Evolutionary conservation across 305 asterid species (phyloP).

Genomic region (Petunia hybrid): DNA sequence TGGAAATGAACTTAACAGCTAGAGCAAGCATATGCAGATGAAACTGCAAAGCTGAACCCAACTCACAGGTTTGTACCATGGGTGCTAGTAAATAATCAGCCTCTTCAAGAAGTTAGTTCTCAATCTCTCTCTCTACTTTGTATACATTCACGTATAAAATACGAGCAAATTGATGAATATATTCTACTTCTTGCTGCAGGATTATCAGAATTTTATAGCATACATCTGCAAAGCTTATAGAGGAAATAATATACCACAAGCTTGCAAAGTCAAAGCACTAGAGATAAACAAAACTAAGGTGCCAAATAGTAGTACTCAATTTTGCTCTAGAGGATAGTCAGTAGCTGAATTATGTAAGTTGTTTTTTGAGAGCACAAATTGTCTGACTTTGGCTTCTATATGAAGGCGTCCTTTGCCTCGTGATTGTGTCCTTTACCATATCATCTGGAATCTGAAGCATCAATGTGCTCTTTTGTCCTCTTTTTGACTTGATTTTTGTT

Average conservation of each 20-base stretch:
- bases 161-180: not conserved
- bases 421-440: no score
- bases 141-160: not conserved
- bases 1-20: conserved; percentile 51
- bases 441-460: no score
- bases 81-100: conserved; percentile 74
- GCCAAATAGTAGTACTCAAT: conserved; percentile 43
- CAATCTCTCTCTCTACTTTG: not conserved
- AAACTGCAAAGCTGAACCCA: conserved; percentile 70
- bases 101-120: conserved; percentile 72
- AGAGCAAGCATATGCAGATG: conserved; percentile 69
- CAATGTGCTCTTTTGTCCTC: no score
- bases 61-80: conserved; percentile 86
- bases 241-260: conserved; percentile 56
- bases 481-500: no score
- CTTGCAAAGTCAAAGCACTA: conserved; percentile 53
- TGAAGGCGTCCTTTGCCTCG: no score
- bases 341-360: conserved; percentile 26
- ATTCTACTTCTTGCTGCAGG: conserved; percentile 50
- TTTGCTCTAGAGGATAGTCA: conserved; percentile 32
- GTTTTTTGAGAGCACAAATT: not conserved
- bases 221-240: conserved; percentile 73
- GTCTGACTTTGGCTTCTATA: no score
- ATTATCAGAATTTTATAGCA: conserved; percentile 58
- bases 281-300: conserved; percentile 37